A percentile compares a stretch with the other conserved stretches of the same genome.
Evolutionary conservation across 106 monocot genomes (phyloP).

Genomic region (Narthecium ossifragum): DNA sequence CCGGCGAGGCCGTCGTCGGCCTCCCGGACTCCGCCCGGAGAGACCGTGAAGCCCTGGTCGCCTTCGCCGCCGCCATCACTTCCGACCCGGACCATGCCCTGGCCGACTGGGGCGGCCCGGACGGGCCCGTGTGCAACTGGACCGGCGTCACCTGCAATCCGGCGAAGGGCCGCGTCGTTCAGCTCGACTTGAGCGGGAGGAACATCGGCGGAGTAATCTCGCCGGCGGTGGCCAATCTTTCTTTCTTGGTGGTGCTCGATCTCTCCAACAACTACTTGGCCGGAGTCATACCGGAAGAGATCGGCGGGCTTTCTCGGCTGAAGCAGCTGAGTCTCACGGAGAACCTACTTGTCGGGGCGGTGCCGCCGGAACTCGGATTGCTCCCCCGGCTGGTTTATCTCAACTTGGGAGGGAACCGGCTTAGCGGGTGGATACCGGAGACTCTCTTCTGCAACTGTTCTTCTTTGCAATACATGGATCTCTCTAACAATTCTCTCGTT

Average conservation of each 20-base stretch:
- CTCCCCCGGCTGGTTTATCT: constrained; percentile 41
- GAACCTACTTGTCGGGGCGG: constrained; percentile 44
- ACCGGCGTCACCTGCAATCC: constrained; percentile 56
- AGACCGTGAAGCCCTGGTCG: constrained; percentile 41
- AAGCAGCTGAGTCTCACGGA: constrained; percentile 38
- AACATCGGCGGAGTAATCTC: constrained; percentile 38
- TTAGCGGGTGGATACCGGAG: constrained; percentile 41
- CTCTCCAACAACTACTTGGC: constrained; percentile 49
- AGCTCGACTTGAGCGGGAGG: constrained; percentile 29
- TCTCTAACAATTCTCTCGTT: constrained; percentile 69
- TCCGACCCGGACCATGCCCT: constrained; percentile 24
- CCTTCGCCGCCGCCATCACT: constrained; percentile 26
- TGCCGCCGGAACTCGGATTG: constrained; percentile 46
- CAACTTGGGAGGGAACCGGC: constrained; percentile 47
- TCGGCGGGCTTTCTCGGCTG: constrained; percentile 36
- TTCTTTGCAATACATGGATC: constrained; percentile 51
- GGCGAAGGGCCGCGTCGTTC: constrained; percentile 21
- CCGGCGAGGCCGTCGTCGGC: neutral
- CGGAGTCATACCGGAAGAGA: constrained; percentile 43
- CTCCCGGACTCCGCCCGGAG: neutral
- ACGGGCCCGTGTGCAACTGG: constrained; percentile 47
- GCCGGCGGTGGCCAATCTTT: constrained; percentile 43
- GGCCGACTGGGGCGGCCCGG: constrained; percentile 20
- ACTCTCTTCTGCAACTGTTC: constrained; percentile 65
- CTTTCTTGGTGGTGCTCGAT: constrained; percentile 52